Conservation (phyloP, 257 asterid species). For the Thymus mandschuricus region DNA sequence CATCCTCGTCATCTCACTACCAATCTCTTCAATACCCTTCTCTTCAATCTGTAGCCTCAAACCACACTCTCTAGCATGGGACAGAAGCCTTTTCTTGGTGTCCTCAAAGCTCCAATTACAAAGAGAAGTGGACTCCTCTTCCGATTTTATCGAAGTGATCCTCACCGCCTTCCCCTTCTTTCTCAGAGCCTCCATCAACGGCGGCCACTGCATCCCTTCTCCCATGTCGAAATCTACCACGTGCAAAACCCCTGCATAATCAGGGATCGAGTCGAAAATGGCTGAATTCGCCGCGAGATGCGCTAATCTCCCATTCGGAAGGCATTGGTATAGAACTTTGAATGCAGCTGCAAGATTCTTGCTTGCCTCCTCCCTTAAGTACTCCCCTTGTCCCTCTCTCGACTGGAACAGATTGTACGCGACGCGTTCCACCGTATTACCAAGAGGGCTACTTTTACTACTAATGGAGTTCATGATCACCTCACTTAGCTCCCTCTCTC, state of each 20-base stretch:
- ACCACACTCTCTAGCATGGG: slow-evolving; percentile 51
- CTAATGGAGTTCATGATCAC: slow-evolving; percentile 49
- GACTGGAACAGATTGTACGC: slow-evolving; percentile 58
- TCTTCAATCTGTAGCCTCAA: slow-evolving; percentile 51
- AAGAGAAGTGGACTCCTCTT: slow-evolving; percentile 32
- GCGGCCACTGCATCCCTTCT: slow-evolving; percentile 71
- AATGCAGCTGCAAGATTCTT: slow-evolving; percentile 55
- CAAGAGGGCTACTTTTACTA: slow-evolving; percentile 52
- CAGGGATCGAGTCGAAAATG: slow-evolving; percentile 54
- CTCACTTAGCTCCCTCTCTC: slow-evolving; percentile 51
- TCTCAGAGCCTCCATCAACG: slow-evolving; percentile 58
- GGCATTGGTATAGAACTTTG: slow-evolving; percentile 49
- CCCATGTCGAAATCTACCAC: slow-evolving; percentile 59
- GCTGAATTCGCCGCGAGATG: slow-evolving; percentile 60
- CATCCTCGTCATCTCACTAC: slow-evolving; percentile 39
- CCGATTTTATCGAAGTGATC: slow-evolving; percentile 55
- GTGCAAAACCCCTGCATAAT: slow-evolving; percentile 29
- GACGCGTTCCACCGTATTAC: slow-evolving; percentile 53
- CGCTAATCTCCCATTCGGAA: slow-evolving; percentile 63
- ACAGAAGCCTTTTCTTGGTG: slow-evolving; percentile 49
- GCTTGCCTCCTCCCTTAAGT: slow-evolving; percentile 54
- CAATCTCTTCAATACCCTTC: slow-evolving; percentile 39
- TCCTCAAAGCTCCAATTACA: slow-evolving; percentile 52
- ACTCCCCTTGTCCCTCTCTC: slow-evolving; percentile 41
- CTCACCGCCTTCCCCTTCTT: slow-evolving; percentile 39